Base-by-base conservation (phyloP, 2,329 filamentous ascomycete species). In the Penicillium freii region DNA sequence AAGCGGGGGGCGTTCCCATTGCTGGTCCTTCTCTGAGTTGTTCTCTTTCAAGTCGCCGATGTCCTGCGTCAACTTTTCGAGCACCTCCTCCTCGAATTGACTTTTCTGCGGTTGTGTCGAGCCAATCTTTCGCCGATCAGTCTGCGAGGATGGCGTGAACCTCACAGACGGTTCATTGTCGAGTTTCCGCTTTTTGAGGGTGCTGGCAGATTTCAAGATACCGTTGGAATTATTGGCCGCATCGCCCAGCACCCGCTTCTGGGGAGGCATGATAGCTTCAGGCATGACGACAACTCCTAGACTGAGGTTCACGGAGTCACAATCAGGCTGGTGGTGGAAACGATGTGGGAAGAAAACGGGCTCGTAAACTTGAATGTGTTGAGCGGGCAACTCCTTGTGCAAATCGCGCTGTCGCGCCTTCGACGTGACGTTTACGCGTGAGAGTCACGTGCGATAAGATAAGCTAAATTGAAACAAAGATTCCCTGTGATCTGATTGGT, bases 61-160 rank as follows among this genome's bases (percentile, higher is more conserved):
- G 71, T 97, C 92, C 75, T 97, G 93, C 60, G 91, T 94, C 75
- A 99, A 84, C 80, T 96, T 96, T 81, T 97, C 93, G 60, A 99
- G 82, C 2, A 96, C 91, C 71, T 97, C 92, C 57, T 89, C 88
- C 76, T 97, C 94, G 73, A 99, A 99, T 54, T 89, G 84, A 73
- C 92, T 96, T 78, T 96, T 97, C 74, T 92, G 91, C 10, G 72
- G 71, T 57, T 76, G 73, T 66, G 84, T 92, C 1, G 89, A 93
- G 61, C 84, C 82, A 27, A 70, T 64, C 62, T 82, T 84, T 64
- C 84, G 83, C 11, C 77, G 80, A n/a, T 78, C 81, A 71, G 83
- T 84, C 64, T 88, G 84, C 4, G 87, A 87, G 54, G 67, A 63
- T 1, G 85, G 83, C 54, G 82, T 84, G 66, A 89, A 81, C 56